Evolutionary conservation across 257 asterid species (phyloP).

Genomic region (Solanum peruvianum): DNA sequence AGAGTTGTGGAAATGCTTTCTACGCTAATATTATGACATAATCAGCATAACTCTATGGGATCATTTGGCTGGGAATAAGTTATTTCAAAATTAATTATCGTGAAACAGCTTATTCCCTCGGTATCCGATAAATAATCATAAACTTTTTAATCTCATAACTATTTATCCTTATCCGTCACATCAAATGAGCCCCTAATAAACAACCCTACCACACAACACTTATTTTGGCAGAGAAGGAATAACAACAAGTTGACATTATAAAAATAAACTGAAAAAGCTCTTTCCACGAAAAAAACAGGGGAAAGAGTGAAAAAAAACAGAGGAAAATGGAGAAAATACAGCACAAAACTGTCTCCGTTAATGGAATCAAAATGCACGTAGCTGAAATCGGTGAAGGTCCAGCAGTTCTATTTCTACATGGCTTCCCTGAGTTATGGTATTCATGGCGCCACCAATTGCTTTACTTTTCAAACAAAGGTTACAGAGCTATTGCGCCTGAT

Average conservation of each 20-base stretch:
- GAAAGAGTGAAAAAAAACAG: background rate
- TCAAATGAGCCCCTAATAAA: no score
- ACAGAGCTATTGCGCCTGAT: conserved; percentile 83
- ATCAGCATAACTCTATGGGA: background rate
- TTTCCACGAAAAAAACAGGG: background rate
- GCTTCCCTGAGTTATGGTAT: conserved; percentile 93
- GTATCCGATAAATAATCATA: no score
- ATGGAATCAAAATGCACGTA: conserved; percentile 68
- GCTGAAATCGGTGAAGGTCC: conserved; percentile 72
- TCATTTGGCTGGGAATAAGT: rapidly evolving
- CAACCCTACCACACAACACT: no score
- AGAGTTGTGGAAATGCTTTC: no score
- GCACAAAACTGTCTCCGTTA: conserved; percentile 33
- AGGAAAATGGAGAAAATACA: conserved; percentile 47
- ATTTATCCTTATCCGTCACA: no score
- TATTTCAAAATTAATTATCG: no score
- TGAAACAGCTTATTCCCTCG: no score
- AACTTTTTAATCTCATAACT: no score
- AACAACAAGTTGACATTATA: no score
- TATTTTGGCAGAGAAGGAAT: no score
- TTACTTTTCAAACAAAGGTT: conserved; percentile 47
- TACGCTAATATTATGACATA: no score
- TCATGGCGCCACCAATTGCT: conserved; percentile 88
- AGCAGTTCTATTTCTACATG: conserved; percentile 61
- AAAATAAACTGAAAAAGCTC: no score